Conservation (phyloP, 2,329 filamentous ascomycete species). For the Stagonosporopsis cucurbitacearum region DNA sequence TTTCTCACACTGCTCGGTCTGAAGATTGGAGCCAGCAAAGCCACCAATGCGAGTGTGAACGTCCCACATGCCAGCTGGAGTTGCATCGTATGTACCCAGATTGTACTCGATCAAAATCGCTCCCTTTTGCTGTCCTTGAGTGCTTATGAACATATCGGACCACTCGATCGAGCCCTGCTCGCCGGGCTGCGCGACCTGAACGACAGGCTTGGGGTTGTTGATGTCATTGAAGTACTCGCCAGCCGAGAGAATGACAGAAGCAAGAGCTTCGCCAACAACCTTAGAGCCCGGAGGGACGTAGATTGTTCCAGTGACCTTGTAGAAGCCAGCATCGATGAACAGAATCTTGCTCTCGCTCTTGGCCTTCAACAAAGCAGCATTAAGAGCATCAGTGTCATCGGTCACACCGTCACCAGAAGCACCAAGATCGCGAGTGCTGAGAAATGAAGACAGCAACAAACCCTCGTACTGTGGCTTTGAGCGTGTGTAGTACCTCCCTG, state of each 20-base stretch:
- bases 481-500: slow-evolving; percentile 57
- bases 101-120: slow-evolving; percentile 78
- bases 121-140: slow-evolving; percentile 69
- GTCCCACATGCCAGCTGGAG: slow-evolving; percentile 81
- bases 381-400: slow-evolving; percentile 83
- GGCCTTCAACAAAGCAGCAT: slow-evolving; percentile 71
- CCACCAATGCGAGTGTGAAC: slow-evolving; percentile 86
- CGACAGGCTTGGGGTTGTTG: slow-evolving; percentile 65
- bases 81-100: slow-evolving; percentile 58
- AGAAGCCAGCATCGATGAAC: slow-evolving; percentile 65
- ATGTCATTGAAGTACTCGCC: slow-evolving; percentile 61
- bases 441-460: slow-evolving; percentile 67
- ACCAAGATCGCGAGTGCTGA: slow-evolving; percentile 54
- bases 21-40: slow-evolving; percentile 76
- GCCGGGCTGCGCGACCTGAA: slow-evolving; percentile 70
- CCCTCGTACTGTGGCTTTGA: slow-evolving; percentile 58
- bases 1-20: slow-evolving; percentile 79
- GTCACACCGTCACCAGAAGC: slow-evolving; percentile 83
- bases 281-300: slow-evolving; percentile 71
- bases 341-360: slow-evolving; percentile 60
- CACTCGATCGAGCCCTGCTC: slow-evolving; percentile 72
- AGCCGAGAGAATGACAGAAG: slow-evolving; percentile 79
- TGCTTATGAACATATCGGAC: slow-evolving; percentile 74
- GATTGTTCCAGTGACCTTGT: slow-evolving; percentile 61
- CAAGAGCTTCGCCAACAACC: slow-evolving; percentile 85